Base-by-base conservation (phyloP, 2,329 filamentous ascomycete species). In the Eurotiales sp. region DNA sequence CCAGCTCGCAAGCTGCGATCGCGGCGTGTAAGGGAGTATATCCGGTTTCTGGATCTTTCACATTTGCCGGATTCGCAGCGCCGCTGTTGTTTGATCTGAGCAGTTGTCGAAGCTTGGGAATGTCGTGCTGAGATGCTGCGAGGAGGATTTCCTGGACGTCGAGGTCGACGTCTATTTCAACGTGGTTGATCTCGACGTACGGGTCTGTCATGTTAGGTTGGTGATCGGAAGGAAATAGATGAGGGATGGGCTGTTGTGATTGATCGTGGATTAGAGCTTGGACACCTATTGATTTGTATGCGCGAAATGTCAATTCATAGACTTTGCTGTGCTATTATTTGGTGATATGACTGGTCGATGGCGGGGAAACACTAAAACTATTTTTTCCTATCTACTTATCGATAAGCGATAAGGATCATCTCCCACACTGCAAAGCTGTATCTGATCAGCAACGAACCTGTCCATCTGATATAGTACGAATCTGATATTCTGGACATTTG, bases 21-120 rank as follows among this genome's bases (percentile, higher is more conserved):
- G 90, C 90, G 19, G 91, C 88, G 71, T 97, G 93, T 12, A 97
- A 79, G 8, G 92, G 90, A 8, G 90, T 90, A 69, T 86, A 90
- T 54, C 89, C 88, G 1, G 91, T 96, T 55, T 86, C 83, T 5
- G 87, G 81, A 64, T 97, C 92, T 69, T 92, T 90, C 4, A 86
- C 83, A 66, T 87, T 90, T 27, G 75, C 88, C 73, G 73, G 85
- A 44, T 79, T 82, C 17, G 53, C 53, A 1, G 39, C 48, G 3
- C 72, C 65, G 14, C 60, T 53, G 3, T 61, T 59, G 57, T 75
- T 72, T 47, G 73, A 78, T 61, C 80, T 77, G 55, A 95, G 80
- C 7, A 95, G 80, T 51, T 80, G 78, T 66, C 85, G 85, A 37
- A 96, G 79, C 45, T 79, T 77, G 30, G 78, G 68, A 54, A 85